A percentile compares a stretch with the other conserved stretches of the same genome.
Conservation (phyloP, 805 yeast species). For the Teunomyces lycoperdinae region DNA sequence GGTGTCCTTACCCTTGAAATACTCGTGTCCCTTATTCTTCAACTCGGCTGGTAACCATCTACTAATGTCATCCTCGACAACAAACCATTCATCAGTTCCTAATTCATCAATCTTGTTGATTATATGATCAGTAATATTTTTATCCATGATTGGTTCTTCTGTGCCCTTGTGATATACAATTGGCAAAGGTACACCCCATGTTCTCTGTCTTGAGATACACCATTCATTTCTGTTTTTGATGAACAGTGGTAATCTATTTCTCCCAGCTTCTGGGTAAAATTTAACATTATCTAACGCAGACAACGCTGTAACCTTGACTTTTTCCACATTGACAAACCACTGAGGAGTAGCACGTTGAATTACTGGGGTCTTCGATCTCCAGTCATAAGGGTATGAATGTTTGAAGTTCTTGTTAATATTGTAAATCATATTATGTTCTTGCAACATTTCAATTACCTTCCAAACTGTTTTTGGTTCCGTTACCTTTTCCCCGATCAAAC, state of each 20-base stretch:
- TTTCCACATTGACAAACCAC: conserved; percentile 88
- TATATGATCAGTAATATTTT: conserved; percentile 53
- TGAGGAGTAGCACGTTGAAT: conserved; percentile 93
- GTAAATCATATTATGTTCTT: conserved; percentile 44
- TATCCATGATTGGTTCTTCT: conserved; percentile 62
- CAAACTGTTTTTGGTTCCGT: conserved; percentile 22
- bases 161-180: conserved; percentile 60
- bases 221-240: conserved; percentile 81
- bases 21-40: conserved; percentile 40
- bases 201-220: conserved; percentile 96
- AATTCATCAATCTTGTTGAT: conserved; percentile 51
- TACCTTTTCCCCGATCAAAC: conserved; percentile 43
- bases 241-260: conserved; percentile 68
- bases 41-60: conserved; percentile 72
- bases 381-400: conserved; percentile 94
- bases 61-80: conserved; percentile 43
- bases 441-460: conserved; percentile 55
- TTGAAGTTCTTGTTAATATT: conserved; percentile 48
- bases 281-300: conserved; percentile 58
- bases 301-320: conserved; percentile 62
- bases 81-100: conserved; percentile 86
- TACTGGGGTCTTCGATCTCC: conserved; percentile 96
- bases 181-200: conserved; percentile 99
- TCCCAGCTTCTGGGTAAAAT: conserved; percentile 74
- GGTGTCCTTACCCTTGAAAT: conserved; percentile 75